Base-by-base conservation (phyloP, 306 rosid species). In the Dryas octopetala region DNA sequence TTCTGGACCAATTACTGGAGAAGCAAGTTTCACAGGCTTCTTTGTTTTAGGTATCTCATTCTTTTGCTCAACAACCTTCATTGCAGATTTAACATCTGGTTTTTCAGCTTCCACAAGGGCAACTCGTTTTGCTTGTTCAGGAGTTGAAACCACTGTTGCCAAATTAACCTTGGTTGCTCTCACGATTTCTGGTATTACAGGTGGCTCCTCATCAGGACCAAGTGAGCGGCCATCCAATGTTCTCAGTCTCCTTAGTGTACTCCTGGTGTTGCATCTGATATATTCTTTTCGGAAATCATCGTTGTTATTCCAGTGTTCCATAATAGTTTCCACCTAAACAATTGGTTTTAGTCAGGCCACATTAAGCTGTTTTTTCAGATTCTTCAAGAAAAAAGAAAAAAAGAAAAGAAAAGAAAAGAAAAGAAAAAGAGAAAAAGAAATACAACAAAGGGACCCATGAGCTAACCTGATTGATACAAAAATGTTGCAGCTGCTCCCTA, bases 201-300 rank as follows among this genome's bases (percentile, higher is more conserved):
- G 94, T n/a, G 89, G 90, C 76, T 84, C 92, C 84, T 93, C 98
- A 69, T 86, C 89, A n/a, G 94, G 96, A 73, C 91, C 89, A 61
- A 90, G 94, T 13, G 88, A 73, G 38, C 96, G 89, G 68, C 98
- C 98, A 80, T 90, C 98, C 38, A 71, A 70, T 40, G 98, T 93
- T 83, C 85, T 83, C 83, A 93, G 79, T 84, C 98, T 89, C 90
- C 90, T 83, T 66, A 93, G 19, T 60, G 91, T 93, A 80, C 94
- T 90, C 84, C 96, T 89, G 71, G 81, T 89, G 89, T 93, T 90
- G 88, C 91, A 83, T 80, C 82, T 89, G 15, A 80, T 41, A 66
- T 93, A 93, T 67, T 90, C 83, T 80, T 72, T 88, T 78, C 95
- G 84, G 83, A 93, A 93, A 80, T 86, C 96, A 61, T 80, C 89